A percentile compares a stretch with the other conserved stretches of the same genome.
phyloP scores from a whole-genome alignment of 345 rosid species.

The Citrus sinensis region DNA sequence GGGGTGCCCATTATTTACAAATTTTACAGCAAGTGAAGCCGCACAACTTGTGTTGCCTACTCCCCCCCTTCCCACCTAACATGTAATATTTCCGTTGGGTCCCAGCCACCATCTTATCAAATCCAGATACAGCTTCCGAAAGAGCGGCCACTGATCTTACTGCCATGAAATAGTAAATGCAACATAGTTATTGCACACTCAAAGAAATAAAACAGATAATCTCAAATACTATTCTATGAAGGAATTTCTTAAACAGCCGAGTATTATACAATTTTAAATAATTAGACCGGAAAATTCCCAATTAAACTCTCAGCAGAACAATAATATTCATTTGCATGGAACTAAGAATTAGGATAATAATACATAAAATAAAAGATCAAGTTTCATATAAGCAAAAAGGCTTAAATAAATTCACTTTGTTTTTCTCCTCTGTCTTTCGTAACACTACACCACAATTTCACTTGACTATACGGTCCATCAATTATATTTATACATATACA shows the following conservation, averaged over 20 bases:
- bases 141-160: slow-evolving; percentile 87
- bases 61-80: slow-evolving; percentile 97
- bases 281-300: background rate
- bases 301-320: background rate
- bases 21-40: slow-evolving; percentile 94
- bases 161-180: slow-evolving; percentile 25
- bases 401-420: background rate
- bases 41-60: slow-evolving; percentile 98
- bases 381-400: too few relatives aligned
- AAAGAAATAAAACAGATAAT: background rate
- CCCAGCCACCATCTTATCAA: slow-evolving; percentile 84
- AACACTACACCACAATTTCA: background rate
- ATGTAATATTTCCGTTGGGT: slow-evolving; percentile 87
- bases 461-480: background rate
- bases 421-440: background rate
- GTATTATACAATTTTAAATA: background rate
- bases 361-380: background rate
- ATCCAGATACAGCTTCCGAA: slow-evolving; percentile 63
- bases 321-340: background rate
- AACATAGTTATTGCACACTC: background rate
- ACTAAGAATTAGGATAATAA: background rate
- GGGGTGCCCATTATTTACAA: slow-evolving; percentile 94
- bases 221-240: background rate
- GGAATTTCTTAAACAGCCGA: background rate
- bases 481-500: background rate